A percentile compares a stretch with the other conserved stretches of the same genome.
These are phyloP conservation scores for Alternaria incomplexa DNA, from an alignment of 2,329 filamentous ascomycete genomes.

Conservation along the genomic window DNA sequence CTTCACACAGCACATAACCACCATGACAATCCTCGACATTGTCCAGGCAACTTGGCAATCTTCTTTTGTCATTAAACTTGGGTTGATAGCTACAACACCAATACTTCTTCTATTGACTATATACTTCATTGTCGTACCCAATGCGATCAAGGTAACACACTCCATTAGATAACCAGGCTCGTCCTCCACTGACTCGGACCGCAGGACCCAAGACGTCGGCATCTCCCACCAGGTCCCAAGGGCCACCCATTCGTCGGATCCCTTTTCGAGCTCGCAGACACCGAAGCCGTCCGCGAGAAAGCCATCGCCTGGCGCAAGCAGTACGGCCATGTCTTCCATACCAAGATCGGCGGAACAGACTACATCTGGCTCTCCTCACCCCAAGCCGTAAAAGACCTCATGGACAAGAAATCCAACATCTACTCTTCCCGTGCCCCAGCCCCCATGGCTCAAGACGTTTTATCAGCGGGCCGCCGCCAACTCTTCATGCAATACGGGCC, in stretches of 20 bases:
- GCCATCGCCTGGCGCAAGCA: constrained; percentile 43
- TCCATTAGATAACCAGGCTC: background rate
- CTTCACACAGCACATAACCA: too few relatives aligned
- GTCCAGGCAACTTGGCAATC: constrained; percentile 1
- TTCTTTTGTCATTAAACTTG: constrained; percentile 17
- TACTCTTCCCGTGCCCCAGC: constrained; percentile 55
- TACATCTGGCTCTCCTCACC: constrained; percentile 54
- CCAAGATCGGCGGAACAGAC: constrained; percentile 50
- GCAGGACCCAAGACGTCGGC: constrained; percentile 38
- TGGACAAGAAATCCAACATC: constrained; percentile 60
- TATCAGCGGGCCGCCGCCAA: constrained; percentile 58
- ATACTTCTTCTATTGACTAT: constrained; percentile 27
- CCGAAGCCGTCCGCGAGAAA: constrained; percentile 40
- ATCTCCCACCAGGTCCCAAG: constrained; percentile 49
- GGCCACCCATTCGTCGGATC: constrained; percentile 51
- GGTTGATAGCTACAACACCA: constrained; percentile 19
- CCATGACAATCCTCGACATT: constrained; percentile 15
- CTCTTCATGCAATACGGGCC: constrained; percentile 52
- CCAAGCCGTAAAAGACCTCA: constrained; percentile 60
- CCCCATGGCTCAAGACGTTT: constrained; percentile 47
- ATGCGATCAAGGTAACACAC: constrained; percentile 32
- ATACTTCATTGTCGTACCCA: constrained; percentile 40
- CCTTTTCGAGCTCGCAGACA: constrained; percentile 46
- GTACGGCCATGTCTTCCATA: constrained; percentile 50
- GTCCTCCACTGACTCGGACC: background rate